Conservation (phyloP, 371 early-diverging fungal genomes). For the Fennellomyces sp. region DNA sequence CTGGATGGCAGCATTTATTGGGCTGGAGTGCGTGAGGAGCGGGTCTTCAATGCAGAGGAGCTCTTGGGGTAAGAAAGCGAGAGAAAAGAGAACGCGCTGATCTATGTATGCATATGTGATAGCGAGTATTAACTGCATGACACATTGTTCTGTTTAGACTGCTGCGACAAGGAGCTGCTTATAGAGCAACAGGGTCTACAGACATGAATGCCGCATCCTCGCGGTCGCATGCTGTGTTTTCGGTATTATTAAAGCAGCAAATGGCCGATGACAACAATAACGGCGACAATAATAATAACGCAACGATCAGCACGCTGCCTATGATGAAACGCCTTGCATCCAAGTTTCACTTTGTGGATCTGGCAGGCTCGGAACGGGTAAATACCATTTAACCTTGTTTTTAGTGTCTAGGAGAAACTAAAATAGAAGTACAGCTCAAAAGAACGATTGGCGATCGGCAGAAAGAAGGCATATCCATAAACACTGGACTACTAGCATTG, state of each 20-base stretch:
- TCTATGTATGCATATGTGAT: neutral
- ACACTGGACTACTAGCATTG: slow-evolving; percentile 92
- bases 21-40: slow-evolving; percentile 84
- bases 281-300: neutral
- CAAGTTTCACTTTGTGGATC: slow-evolving; percentile 99
- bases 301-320: neutral
- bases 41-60: slow-evolving; percentile 75
- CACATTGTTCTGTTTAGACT: slow-evolving; percentile 8
- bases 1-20: slow-evolving; percentile 85
- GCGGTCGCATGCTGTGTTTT: slow-evolving; percentile 97
- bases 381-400: neutral
- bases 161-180: slow-evolving; percentile 75
- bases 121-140: neutral
- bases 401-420: neutral
- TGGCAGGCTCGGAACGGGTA: slow-evolving; percentile 99
- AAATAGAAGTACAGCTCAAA: slow-evolving; percentile 63
- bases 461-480: slow-evolving; percentile 96
- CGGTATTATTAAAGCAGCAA: slow-evolving; percentile 82
- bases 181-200: slow-evolving; percentile 92
- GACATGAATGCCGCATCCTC: slow-evolving; percentile 97
- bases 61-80: slow-evolving; percentile 60
- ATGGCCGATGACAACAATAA: slow-evolving; percentile 22
- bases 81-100: neutral
- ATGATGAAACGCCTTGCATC: slow-evolving; percentile 51
- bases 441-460: slow-evolving; percentile 89